Evolutionary conservation across 2,329 filamentous ascomycete genomes (phyloP).

Genomic region (Talaromyces sp.): DNA sequence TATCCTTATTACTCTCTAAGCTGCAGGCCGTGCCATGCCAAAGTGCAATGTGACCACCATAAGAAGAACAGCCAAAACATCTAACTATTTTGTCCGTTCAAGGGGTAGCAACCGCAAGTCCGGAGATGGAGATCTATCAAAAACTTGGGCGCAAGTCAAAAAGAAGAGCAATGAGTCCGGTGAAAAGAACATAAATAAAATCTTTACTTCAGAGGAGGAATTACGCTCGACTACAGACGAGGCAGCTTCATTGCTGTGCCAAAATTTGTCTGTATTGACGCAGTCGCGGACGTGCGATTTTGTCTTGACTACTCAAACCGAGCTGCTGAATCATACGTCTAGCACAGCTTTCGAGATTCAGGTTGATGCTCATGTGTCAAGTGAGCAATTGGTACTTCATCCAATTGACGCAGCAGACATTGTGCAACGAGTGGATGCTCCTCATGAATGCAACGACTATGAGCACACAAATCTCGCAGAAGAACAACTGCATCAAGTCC

Average conservation of each 20-base stretch:
- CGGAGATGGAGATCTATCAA: neutral
- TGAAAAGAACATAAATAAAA: neutral
- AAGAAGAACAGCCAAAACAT: constrained; percentile 14
- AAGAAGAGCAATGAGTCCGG: too few relatives aligned
- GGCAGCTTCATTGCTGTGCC: neutral
- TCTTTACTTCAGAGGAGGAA: neutral
- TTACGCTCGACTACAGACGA: neutral
- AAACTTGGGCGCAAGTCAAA: neutral
- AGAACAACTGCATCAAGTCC: neutral
- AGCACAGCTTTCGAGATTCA: neutral
- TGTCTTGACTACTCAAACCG: neutral
- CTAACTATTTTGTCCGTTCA: constrained; percentile 7
- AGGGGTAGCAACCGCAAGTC: neutral
- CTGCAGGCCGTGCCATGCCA: constrained; percentile 1
- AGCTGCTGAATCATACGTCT: neutral
- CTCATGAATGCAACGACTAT: neutral
- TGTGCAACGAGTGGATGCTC: neutral
- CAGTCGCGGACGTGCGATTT: neutral
- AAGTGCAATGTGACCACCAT: constrained; percentile 5
- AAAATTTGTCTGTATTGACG: neutral
- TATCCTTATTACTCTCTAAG: neutral
- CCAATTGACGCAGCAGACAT: neutral
- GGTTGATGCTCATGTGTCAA: neutral
- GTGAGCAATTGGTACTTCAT: neutral
- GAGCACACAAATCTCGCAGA: neutral